These are phyloP conservation scores for Clohesyomyces aquaticus DNA, from an alignment of 495 filamentous ascomycete genomes.

Conservation along the genomic window DNA sequence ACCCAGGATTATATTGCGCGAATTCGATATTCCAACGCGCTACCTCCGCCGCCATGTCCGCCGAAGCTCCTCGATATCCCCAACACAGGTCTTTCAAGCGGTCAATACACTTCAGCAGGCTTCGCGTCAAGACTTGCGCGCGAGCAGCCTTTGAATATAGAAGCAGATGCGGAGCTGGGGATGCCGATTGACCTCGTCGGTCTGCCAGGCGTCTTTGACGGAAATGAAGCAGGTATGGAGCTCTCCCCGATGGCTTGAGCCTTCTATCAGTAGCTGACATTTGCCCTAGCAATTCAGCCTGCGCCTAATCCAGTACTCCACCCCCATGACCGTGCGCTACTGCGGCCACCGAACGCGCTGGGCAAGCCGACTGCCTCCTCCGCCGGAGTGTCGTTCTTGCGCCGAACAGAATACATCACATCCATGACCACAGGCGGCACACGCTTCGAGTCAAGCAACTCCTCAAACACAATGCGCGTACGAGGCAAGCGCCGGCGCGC, in stretches of 20 bases:
- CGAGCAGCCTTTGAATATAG: conserved; percentile 92
- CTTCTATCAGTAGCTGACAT: conserved; percentile 21
- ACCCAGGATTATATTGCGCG: conserved; percentile 97
- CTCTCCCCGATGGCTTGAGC: not conserved
- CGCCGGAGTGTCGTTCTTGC: conserved; percentile 84
- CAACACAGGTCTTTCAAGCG: conserved; percentile 78
- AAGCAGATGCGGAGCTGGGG: conserved; percentile 95
- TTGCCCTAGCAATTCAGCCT: conserved; percentile 72
- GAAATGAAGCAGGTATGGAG: conserved; percentile 88
- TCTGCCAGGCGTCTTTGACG: conserved; percentile 90
- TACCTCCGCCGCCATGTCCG: conserved; percentile 88
- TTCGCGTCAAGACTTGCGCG: conserved; percentile 86
- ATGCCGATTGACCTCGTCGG: conserved; percentile 97
- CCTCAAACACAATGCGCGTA: conserved; percentile 48
- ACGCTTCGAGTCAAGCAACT: conserved; percentile 51
- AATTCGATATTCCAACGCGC: conserved; percentile 89
- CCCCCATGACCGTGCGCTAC: conserved; percentile 77
- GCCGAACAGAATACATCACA: conserved; percentile 94
- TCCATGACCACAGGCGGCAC: conserved; percentile 55
- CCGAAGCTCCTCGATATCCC: conserved; percentile 97
- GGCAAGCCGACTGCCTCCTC: conserved; percentile 73
- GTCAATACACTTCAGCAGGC: conserved; percentile 80
- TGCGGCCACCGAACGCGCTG: conserved; percentile 76
- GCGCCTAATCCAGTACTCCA: conserved; percentile 70
- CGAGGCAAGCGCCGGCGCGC: conserved; percentile 49